Base-by-base conservation (phyloP, 345 rosid genomes). In the Lumnitzera racemosa region DNA sequence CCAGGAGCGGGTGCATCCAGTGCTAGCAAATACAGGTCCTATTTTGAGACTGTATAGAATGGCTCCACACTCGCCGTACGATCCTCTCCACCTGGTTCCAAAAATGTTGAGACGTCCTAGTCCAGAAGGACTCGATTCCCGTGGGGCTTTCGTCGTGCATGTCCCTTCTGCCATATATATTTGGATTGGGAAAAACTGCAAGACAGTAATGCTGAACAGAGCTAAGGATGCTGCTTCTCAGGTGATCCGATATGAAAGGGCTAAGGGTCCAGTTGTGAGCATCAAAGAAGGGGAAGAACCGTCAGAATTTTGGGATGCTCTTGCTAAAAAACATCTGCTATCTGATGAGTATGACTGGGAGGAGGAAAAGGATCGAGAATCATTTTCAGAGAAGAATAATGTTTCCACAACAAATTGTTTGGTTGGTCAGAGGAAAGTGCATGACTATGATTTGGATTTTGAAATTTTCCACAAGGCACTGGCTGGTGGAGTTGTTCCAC, bases 11-110 rank as follows among this genome's bases (percentile, higher is more conserved):
- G 91, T 81, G 5, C 88, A 86, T 60, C 84, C 86, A 7, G 77
- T 76, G 54, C 88, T 85, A 56, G 81, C 91, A 46, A 81, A 81
- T 70, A 82, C 82, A 0, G 74, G 70, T 65, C 80, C 83, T 14
- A 65, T 79, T 64, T 81, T 83, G 51, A 73, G 91, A 74, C 63
- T 86, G 72, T 86, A 79, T 60, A 65, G 86, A 51, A 75, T 86
- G 82, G 91, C 91, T 41, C 91, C 91, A 24, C 91, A 86, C 70
- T 86, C 91, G 1, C 72, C 91, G 2, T 86, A 86, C 53, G 91
- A 79, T 70, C 79, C 91, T 64, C 84, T 86, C 25, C 91, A 86
- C 72, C 86, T 86, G 31, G 91, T 86, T 15, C 88, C 91, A 3
- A 86, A 86, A 59, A 72, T 79, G 86, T 56, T 86, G 61, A 69